phyloP scores from a whole-genome alignment of 2,329 filamentous ascomycete species.

The Apiospora pterosperma region DNA sequence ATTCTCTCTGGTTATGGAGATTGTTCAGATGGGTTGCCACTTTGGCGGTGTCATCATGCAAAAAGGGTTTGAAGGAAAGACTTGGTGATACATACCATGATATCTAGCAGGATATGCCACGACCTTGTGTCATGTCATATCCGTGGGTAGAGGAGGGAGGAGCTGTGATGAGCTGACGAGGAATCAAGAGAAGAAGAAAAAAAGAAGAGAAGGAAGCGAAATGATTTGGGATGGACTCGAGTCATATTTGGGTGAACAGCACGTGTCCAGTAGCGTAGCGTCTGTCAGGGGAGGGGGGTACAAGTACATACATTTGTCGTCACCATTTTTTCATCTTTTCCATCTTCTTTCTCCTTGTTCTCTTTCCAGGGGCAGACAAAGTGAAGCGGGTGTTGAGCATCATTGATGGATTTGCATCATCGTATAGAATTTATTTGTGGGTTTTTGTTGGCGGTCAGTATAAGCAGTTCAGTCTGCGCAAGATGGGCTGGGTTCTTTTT shows the following conservation, averaged over 20 bases:
- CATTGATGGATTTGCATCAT: too few species aligned
- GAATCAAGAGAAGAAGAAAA: not conserved
- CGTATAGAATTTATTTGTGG: not conserved
- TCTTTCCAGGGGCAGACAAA: too few species aligned
- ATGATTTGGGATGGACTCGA: not conserved
- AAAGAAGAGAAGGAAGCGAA: not conserved
- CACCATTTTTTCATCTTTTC: not conserved
- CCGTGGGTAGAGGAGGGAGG: not conserved
- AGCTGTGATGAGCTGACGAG: not conserved
- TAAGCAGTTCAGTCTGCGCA: not conserved
- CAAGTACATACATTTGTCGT: not conserved
- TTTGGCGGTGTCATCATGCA: not conserved
- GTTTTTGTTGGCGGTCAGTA: not conserved
- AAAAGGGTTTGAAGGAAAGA: not conserved
- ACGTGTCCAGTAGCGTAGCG: too few species aligned
- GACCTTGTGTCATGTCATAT: too few species aligned
- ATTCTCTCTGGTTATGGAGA: not conserved
- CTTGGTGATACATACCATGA: not conserved
- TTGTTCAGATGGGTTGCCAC: not conserved
- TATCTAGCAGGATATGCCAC: not conserved
- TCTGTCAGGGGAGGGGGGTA: not conserved
- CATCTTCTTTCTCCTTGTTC: not conserved
- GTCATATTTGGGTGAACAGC: not conserved
- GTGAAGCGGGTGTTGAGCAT: not conserved
- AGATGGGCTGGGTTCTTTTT: too few species aligned